These are phyloP conservation scores for Paulownia fortunei DNA, from an alignment of 257 asterid genomes.

Conservation along the genomic window DNA sequence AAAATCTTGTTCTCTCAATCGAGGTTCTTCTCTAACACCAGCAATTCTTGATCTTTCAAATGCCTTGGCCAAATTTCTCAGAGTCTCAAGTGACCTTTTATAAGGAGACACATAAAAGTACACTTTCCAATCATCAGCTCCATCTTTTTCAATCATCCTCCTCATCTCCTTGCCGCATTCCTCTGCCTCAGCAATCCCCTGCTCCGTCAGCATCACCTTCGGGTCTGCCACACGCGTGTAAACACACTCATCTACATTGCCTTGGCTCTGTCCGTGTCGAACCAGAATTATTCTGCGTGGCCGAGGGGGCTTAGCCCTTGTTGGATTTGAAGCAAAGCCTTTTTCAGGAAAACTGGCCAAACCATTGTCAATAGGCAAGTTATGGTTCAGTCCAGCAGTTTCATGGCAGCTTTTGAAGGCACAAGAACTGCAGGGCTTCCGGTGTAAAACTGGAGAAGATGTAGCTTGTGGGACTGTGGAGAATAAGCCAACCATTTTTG, in stretches of 20 bases:
- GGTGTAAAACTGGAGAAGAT: constrained; percentile 20
- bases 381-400: not conserved
- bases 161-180: constrained; percentile 56
- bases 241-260: constrained; percentile 73
- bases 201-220: constrained; percentile 53
- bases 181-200: constrained; percentile 60
- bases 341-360: constrained; percentile 60
- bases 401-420: constrained; percentile 42
- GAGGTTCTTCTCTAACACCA: constrained; percentile 80
- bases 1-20: constrained; percentile 79
- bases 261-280: constrained; percentile 80
- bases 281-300: constrained; percentile 73
- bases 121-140: constrained; percentile 66
- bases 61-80: constrained; percentile 68
- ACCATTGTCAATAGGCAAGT: constrained; percentile 19
- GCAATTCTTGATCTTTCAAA: constrained; percentile 73
- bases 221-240: constrained; percentile 82
- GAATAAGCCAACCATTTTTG: constrained; percentile 37
- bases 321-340: constrained; percentile 5
- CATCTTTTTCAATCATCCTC: constrained; percentile 58
- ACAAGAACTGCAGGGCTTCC: not conserved
- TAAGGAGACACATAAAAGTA: constrained; percentile 83
- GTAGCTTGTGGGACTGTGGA: constrained; percentile 34
- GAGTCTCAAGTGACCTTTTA: constrained; percentile 57
- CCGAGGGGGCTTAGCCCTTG: constrained; percentile 54